Evolutionary conservation across 106 monocot genomes (phyloP).

Genomic region (Vanilla planifolia): DNA sequence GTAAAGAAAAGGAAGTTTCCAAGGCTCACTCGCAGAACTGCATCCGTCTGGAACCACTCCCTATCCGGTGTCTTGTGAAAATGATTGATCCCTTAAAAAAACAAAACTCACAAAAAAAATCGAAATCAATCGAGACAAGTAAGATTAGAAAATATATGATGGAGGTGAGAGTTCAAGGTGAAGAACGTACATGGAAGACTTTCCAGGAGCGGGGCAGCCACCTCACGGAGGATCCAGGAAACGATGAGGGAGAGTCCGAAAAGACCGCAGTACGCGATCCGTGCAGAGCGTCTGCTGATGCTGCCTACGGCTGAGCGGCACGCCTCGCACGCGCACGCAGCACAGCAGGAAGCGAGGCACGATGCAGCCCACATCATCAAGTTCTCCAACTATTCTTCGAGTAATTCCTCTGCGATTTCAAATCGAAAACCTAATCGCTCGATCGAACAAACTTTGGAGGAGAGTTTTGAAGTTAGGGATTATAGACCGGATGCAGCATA

Average conservation of each 20-base stretch:
- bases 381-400: not conserved
- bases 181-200: slow-evolving; percentile 64
- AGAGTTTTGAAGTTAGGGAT: too few species aligned
- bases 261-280: slow-evolving; percentile 98
- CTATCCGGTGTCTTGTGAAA: slow-evolving; percentile 80
- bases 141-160: not conserved
- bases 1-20: slow-evolving; percentile 98
- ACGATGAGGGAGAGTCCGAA: slow-evolving; percentile 95
- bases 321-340: slow-evolving; percentile 96
- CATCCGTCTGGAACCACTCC: slow-evolving; percentile 99
- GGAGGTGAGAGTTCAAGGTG: not conserved
- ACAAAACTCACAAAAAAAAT: not conserved
- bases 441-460: too few species aligned
- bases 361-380: slow-evolving; percentile 91
- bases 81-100: slow-evolving; percentile 84
- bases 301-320: slow-evolving; percentile 88
- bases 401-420: not conserved
- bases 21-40: slow-evolving; percentile 89
- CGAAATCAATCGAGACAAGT: not conserved
- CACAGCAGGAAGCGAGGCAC: slow-evolving; percentile 98
- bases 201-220: slow-evolving; percentile 94
- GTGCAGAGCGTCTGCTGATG: slow-evolving; percentile 92
- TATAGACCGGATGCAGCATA: too few species aligned
- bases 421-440: not conserved
- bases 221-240: slow-evolving; percentile 89